Conservation (phyloP, 139 green algal genomes). For the Tetraselmis striata region DNA sequence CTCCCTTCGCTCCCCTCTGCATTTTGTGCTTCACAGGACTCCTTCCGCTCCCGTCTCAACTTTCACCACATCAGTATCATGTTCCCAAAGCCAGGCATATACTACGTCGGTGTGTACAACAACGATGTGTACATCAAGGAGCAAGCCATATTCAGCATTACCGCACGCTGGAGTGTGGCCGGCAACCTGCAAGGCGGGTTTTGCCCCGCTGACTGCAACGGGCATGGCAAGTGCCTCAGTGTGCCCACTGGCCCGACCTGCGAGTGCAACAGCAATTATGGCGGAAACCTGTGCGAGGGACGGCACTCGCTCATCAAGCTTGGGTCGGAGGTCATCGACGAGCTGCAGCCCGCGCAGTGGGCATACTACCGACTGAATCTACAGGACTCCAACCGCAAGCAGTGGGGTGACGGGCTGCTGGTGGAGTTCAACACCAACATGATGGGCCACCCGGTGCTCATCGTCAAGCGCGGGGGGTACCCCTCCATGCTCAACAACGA, state of each 20-base stretch:
- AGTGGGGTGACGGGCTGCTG: not conserved
- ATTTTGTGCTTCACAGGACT: no score
- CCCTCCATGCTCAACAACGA: slow-evolving; percentile 32
- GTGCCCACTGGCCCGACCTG: not conserved
- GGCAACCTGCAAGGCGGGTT: not conserved
- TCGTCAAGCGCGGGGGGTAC: slow-evolving; percentile 6
- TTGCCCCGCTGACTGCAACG: slow-evolving; percentile 22
- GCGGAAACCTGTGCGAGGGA: slow-evolving; percentile 18
- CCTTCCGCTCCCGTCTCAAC: not conserved
- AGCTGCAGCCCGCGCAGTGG: slow-evolving; percentile 7
- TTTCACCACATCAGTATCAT: not conserved
- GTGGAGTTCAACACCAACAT: not conserved
- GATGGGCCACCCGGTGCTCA: slow-evolving; percentile 20
- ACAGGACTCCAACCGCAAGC: not conserved
- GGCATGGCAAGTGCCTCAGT: not conserved
- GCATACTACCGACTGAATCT: slow-evolving; percentile 6
- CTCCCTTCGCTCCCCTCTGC: no score
- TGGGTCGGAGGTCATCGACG: not conserved
- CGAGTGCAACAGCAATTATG: slow-evolving; percentile 2
- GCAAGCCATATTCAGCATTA: slow-evolving; percentile 4
- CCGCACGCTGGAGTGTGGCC: not conserved
- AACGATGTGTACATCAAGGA: slow-evolving; percentile 31
- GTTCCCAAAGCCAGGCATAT: not conserved
- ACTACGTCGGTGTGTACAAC: slow-evolving; percentile 35
- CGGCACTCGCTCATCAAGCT: not conserved